Base-by-base conservation (phyloP, 2,329 filamentous ascomycete species). In the Trichophyton mentagrophytes region DNA sequence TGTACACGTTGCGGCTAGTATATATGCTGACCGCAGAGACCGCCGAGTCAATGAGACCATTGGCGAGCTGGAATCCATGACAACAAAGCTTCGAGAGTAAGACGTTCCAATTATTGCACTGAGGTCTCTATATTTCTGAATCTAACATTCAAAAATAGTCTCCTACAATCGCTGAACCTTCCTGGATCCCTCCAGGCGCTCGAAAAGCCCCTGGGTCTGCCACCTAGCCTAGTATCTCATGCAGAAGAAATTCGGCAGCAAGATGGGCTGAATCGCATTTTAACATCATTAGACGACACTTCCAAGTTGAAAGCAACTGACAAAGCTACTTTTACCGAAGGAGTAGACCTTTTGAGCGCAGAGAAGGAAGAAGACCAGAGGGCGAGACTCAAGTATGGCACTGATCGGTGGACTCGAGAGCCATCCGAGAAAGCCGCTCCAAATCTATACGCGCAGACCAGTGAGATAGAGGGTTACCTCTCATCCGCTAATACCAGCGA, bases 241-340 rank as follows among this genome's bases (percentile, higher is more conserved):
- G 92, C 92, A 0, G 92, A 97, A 70, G 93, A 97, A 69, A 87
- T 99, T 57, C 82, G 91, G 20, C 92, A 97, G 70, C 88, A 91
- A 61, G 90, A 96, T 68, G 92, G 90, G 0, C 78, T 96, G 36
- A 85, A 87, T 61, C 80, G 88, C 30, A 76, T 97, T 0, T 83
- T 88, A 59, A 82, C 85, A 59, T 90, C 89, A 3, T 89, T 97
- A 64, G 85, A 88, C 3, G 92, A 97, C 65, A 95, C 91, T 0
- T 86, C 91, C 57, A 96, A 92, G 72, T 77, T 99, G n/a, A 89
- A 93, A 66, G 79, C 84, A 0, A 87, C 85, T 57, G 90, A 96
- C 69, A 77, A 85, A 60, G 82, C 84, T 0, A 81, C 89, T 0
- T 97, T 93, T 64, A 84, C 88, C 51, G 92, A 97, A 73, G 92